Evolutionary conservation across 345 rosid species (phyloP), one percentile per base, ranked within the genome.

Genomic region (Eucalyptus shirleyi): DNA sequence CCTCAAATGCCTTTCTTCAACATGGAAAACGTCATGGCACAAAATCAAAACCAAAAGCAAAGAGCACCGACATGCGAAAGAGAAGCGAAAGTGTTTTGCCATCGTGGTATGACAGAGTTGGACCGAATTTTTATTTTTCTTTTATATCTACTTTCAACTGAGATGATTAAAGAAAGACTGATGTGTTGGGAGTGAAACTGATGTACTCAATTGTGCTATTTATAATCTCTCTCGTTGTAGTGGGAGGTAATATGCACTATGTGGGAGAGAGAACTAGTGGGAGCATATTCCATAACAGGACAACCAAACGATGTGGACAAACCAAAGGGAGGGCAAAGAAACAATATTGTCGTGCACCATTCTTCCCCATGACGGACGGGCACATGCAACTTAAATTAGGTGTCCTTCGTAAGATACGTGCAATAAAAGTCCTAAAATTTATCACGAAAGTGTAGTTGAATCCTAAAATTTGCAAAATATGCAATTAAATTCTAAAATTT

Each of bases 31-130:
- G 55, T 88, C 95, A 60, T 90, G 91, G 90, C 89, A 90, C 32
- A 91, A 50, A 51, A 92, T 40, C 86, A 93, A 87, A 86, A 93
- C 62, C 62, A 56, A 56, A 56, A 56, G 28, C 80, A 87, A 72
- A 32, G 47, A 87, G 90, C 89, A 89, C 65, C 40, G 30, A 56
- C 62, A 10, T 19, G 82, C 45, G 45, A 72, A 72, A 37, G 82
- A 72, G 82, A 37, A 72, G 45, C 82, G 82, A 72, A 23, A 18
- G 45, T 72, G 62, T 77, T 59, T 86, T 55, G 87, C 62, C 65
- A 86, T 51, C 4, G 42, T 50, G 87, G 55, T 10, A 19, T 10
- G 62, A 86, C 24, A 34, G 44, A 72, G 82, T 72, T 6, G 44
- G 82, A 72, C 44, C 82, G 37, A 34, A 72, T 18, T 72, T 42